Percentiles rank a stretch among this genome's conserved stretches.
Conservation (phyloP, 2,329 filamentous ascomycete species). For the Colletotrichum tamarilloi region DNA sequence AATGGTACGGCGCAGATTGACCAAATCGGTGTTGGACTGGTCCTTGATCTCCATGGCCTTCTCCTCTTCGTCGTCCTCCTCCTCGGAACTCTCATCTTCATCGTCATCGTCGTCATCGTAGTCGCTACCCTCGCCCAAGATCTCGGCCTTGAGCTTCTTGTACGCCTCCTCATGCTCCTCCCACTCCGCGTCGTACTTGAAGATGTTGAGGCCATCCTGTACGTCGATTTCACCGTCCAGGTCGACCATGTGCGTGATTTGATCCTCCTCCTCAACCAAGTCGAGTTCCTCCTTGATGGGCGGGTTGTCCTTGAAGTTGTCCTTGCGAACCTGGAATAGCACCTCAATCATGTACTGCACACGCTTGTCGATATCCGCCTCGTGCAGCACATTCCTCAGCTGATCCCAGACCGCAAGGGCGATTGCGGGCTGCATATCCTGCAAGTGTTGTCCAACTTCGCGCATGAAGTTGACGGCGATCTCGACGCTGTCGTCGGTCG, state of each 20-base stretch:
- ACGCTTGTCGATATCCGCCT: conserved; percentile 96
- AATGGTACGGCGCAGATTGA: conserved; percentile 92
- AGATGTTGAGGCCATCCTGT: conserved; percentile 91
- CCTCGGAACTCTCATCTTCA: conserved; percentile 75
- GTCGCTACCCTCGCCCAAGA: conserved; percentile 91
- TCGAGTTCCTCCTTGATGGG: conserved; percentile 93
- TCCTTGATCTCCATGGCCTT: conserved; percentile 96
- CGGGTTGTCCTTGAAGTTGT: conserved; percentile 95
- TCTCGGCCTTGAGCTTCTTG: conserved; percentile 90
- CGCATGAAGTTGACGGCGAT: conserved; percentile 94
- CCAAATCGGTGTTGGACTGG: conserved; percentile 94
- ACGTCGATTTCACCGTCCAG: conserved; percentile 87
- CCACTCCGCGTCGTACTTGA: conserved; percentile 92
- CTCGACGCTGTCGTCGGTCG: conserved; percentile 96
- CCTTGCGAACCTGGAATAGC: conserved; percentile 94
- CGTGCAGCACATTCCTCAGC: conserved; percentile 93
- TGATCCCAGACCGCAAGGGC: conserved; percentile 94
- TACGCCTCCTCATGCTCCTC: conserved; percentile 93
- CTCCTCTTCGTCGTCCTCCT: conserved; percentile 81
- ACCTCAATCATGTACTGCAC: conserved; percentile 99
- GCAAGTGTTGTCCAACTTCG: conserved; percentile 92
- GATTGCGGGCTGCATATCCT: conserved; percentile 93
- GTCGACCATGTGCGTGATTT: conserved; percentile 89
- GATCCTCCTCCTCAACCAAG: conserved; percentile 96
- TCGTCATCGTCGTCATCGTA: conserved; percentile 74